A percentile compares a stretch with the other conserved stretches of the same genome.
Conservation (phyloP, 805 yeast species). For the Teunomyces pallodes region DNA sequence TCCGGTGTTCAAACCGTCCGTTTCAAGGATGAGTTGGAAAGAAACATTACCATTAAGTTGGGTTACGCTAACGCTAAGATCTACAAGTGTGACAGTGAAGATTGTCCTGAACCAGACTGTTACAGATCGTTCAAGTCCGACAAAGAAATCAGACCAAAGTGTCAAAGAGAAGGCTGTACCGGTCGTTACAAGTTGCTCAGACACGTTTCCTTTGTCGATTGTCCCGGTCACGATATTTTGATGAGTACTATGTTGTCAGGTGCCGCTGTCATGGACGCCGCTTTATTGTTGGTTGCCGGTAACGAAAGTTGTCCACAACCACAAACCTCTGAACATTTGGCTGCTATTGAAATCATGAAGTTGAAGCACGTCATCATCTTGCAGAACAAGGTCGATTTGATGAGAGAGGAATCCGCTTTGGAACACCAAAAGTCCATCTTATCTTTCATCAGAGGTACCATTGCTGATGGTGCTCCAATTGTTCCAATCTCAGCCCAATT, state of each 20-base stretch:
- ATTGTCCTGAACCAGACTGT: conserved; percentile 91
- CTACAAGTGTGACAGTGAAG: conserved; percentile 83
- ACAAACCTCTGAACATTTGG: conserved; percentile 98
- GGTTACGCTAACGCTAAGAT: conserved; percentile 99
- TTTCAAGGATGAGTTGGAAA: conserved; percentile 97
- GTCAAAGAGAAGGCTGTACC: conserved; percentile 82
- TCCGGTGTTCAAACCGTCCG: conserved; percentile 99
- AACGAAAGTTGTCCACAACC: conserved; percentile 99
- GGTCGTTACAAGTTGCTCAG: conserved; percentile 89
- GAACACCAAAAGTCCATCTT: conserved; percentile 93
- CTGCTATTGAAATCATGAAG: conserved; percentile 99
- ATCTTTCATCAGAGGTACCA: conserved; percentile 93
- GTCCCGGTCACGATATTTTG: conserved; percentile 99
- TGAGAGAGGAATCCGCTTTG: conserved; percentile 94
- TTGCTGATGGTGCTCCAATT: conserved; percentile 98
- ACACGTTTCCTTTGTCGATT: conserved; percentile 98
- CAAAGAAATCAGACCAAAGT: conserved; percentile 90
- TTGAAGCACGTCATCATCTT: conserved; percentile 92
- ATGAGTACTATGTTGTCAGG: conserved; percentile 99
- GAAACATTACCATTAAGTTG: conserved; percentile 96
- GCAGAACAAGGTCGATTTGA: conserved; percentile 97
- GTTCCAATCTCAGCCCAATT: conserved; percentile 98
- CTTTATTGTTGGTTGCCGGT: conserved; percentile 92
- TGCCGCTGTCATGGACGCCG: conserved; percentile 99
- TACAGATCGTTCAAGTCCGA: conserved; percentile 93